Percentiles rank a stretch among this genome's conserved stretches.
Evolutionary conservation across 306 rosid species (phyloP).

Genomic region (Boehmeria nivea): DNA sequence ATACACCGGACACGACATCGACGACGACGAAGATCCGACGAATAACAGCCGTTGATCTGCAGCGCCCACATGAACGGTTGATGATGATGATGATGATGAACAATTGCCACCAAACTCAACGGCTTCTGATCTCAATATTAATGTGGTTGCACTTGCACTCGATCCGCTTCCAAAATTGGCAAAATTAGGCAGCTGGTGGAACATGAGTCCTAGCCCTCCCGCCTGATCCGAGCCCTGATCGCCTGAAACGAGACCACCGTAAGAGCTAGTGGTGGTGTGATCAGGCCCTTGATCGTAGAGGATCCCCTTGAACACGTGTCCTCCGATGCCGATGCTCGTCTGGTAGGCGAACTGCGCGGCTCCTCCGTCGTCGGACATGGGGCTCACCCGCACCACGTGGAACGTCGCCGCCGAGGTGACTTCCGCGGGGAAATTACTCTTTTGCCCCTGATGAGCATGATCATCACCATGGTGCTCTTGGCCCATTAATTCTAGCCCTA

Average conservation of each 20-base stretch:
- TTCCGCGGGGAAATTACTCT: conserved; percentile 38
- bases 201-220: neutral
- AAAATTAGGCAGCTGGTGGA: conserved; percentile 24
- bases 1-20: conserved; percentile 15
- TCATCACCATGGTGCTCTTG: neutral
- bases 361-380: conserved; percentile 31
- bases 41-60: conserved; percentile 3
- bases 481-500: conserved; percentile 26
- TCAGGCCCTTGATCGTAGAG: conserved; percentile 64
- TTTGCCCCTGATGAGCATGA: neutral
- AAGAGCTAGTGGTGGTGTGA: neutral
- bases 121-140: neutral
- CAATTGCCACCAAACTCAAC: neutral
- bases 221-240: conserved; percentile 5
- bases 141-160: conserved; percentile 4
- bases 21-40: conserved; percentile 23
- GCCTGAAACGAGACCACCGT: neutral
- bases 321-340: conserved; percentile 54
- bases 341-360: conserved; percentile 46
- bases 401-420: conserved; percentile 40
- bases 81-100: conserved; percentile 5
- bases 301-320: conserved; percentile 55
- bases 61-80: conserved; percentile 5
- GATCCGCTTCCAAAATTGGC: neutral
- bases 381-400: conserved; percentile 41